These are phyloP conservation scores for Laguncularia racemosa DNA, from an alignment of 345 rosid species.

Conservation along the genomic window DNA sequence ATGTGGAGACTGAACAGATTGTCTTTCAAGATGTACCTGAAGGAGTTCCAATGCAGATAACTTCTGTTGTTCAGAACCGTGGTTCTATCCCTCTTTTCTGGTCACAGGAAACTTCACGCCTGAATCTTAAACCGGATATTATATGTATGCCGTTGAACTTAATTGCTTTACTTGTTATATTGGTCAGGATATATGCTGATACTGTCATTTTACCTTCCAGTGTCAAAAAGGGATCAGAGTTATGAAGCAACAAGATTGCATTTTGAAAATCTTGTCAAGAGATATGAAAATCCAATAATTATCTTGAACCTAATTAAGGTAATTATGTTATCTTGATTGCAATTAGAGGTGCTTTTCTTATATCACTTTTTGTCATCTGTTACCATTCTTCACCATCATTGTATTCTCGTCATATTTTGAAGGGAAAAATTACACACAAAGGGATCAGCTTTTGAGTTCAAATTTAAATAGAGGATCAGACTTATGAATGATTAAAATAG, in stretches of 20 bases:
- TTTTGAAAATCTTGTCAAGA: conserved; percentile 77
- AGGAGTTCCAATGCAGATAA: conserved; percentile 67
- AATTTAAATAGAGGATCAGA: no score
- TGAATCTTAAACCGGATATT: conserved; percentile 95
- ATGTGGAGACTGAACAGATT: conserved; percentile 99
- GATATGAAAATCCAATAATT: conserved; percentile 95
- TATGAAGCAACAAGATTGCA: conserved; percentile 93
- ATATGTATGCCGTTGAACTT: conserved; percentile 51
- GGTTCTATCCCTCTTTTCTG: conserved; percentile 98
- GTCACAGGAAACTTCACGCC: conserved; percentile 98
- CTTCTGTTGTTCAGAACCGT: conserved; percentile 93
- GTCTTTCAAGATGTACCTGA: conserved; percentile 70
- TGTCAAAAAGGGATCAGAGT: conserved; percentile 80
- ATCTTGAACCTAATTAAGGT: conserved; percentile 94
- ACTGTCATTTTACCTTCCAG: conserved; percentile 31
- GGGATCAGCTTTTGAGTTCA: no score
- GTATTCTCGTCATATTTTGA: no score
- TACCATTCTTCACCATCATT: no score
- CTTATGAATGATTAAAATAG: no score
- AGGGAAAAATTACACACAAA: no score
- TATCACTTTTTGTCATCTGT: neutral
- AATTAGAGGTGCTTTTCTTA: neutral
- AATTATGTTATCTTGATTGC: conserved; percentile 5
- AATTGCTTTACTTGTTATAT: no score
- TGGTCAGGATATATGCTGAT: conserved; percentile 1